These are phyloP conservation scores for Colletotrichum euphorbiae DNA, from an alignment of 2,329 filamentous ascomycete species.

Conservation along the genomic window DNA sequence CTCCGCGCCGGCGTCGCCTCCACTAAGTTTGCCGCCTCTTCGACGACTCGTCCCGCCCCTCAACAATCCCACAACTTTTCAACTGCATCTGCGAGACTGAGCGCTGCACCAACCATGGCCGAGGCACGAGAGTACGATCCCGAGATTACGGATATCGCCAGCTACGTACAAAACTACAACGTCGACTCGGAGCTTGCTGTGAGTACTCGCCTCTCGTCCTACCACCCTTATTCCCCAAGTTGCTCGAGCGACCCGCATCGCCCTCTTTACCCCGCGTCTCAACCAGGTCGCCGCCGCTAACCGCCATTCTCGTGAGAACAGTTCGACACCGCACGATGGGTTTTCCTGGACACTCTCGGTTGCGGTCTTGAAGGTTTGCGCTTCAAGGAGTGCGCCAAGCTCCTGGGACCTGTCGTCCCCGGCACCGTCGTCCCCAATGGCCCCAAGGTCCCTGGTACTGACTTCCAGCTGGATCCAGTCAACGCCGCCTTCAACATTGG, in stretches of 20 bases:
- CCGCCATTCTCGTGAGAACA: constrained; percentile 51
- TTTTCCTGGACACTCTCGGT: constrained; percentile 95
- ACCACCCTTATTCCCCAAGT: neutral
- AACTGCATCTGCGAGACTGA: constrained; percentile 60
- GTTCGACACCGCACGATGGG: constrained; percentile 96
- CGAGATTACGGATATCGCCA: constrained; percentile 94
- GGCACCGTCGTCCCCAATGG: constrained; percentile 94
- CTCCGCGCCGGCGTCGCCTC: constrained; percentile 51
- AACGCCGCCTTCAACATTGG: constrained; percentile 99
- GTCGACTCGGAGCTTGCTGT: constrained; percentile 94
- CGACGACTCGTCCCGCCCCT: constrained; percentile 49
- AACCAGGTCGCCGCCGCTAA: constrained; percentile 44
- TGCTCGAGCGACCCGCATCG: constrained; percentile 2
- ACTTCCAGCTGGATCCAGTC: constrained; percentile 94
- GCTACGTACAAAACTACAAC: constrained; percentile 92
- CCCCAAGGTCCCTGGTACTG: constrained; percentile 88
- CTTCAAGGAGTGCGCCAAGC: constrained; percentile 96
- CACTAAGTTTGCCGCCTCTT: constrained; percentile 47
- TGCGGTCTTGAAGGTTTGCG: constrained; percentile 95
- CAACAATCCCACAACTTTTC: constrained; percentile 59
- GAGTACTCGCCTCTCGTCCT: constrained; percentile 53
- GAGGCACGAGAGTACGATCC: constrained; percentile 79
- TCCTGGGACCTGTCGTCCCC: constrained; percentile 90
- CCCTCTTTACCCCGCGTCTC: constrained; percentile 40
- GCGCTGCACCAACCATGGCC: constrained; percentile 62